Percentiles rank a stretch among this genome's conserved stretches.
These are phyloP conservation scores for Trichosporon coremiiforme DNA, from an alignment of 1,284 basidiomycete genomes.

Conservation along the genomic window DNA sequence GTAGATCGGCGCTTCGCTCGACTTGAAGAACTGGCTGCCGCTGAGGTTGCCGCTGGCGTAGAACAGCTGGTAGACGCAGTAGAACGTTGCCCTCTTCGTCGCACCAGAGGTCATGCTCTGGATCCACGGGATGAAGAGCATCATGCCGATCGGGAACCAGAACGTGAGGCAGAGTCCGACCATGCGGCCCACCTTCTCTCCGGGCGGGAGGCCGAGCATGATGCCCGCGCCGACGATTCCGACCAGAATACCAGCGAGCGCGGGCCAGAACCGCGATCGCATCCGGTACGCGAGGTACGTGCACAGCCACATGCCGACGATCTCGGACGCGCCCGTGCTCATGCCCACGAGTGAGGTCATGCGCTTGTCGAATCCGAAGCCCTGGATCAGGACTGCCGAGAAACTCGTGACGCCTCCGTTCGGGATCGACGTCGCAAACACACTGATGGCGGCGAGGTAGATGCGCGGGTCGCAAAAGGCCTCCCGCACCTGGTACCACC, in stretches of 20 bases:
- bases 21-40: conserved; percentile 28
- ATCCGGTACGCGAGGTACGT: not conserved
- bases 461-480: conserved; percentile 40
- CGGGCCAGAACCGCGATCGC: not conserved
- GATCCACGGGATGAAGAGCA: conserved; percentile 14
- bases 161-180: not conserved
- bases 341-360: conserved; percentile 37
- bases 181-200: not conserved
- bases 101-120: not conserved
- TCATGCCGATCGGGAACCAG: conserved; percentile 14
- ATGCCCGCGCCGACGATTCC: not conserved
- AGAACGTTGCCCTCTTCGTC: conserved; percentile 2
- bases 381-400: conserved; percentile 27
- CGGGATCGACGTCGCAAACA: conserved; percentile 25
- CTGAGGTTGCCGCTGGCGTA: conserved; percentile 25
- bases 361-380: conserved; percentile 37
- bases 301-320: conserved; percentile 14
- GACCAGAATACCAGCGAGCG: not conserved
- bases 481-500: conserved; percentile 52
- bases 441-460: not conserved
- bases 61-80: conserved; percentile 16
- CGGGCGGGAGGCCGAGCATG: conserved; percentile 1
- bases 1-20: conserved; percentile 20
- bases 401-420: conserved; percentile 31
- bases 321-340: conserved; percentile 17